phyloP scores from a whole-genome alignment of 129 eudicot genomes.

The Ambrosia artemisiifolia region DNA sequence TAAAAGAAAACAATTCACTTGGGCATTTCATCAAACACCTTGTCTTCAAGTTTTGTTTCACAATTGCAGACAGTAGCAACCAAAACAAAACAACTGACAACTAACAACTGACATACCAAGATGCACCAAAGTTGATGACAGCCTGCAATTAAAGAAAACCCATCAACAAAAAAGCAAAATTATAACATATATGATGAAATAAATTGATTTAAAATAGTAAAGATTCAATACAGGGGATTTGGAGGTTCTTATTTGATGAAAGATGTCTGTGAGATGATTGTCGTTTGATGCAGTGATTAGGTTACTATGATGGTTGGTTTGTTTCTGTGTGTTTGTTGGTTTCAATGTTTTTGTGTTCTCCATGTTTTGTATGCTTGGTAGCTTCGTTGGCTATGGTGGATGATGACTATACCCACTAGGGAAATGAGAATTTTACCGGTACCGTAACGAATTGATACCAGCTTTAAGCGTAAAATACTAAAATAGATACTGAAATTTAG shows the following conservation, averaged over 20 bases:
- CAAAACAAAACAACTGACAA: not conserved
- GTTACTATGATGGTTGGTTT: slow-evolving; percentile 29
- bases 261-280: slow-evolving; percentile 53
- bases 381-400: not conserved
- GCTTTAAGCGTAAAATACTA: too few species aligned
- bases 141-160: slow-evolving; percentile 38
- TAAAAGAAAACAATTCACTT: not conserved
- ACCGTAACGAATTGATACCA: too few species aligned
- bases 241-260: slow-evolving; percentile 60
- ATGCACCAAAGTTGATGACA: slow-evolving; percentile 84
- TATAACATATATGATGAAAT: not conserved
- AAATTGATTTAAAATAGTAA: not conserved
- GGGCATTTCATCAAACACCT: slow-evolving; percentile 52
- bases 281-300: slow-evolving; percentile 52
- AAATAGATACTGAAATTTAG: too few species aligned
- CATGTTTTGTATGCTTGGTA: not conserved
- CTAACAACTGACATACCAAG: slow-evolving; percentile 56
- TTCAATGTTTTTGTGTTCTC: not conserved
- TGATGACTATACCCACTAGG: not conserved
- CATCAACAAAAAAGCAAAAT: not conserved
- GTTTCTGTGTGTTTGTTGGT: slow-evolving; percentile 16
- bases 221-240: slow-evolving; percentile 51
- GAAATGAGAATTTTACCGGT: not conserved
- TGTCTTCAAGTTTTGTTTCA: slow-evolving; percentile 17
- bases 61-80: not conserved